Evolutionary conservation across 2,329 filamentous ascomycete genomes (phyloP), one percentile per base, ranked within the genome.

Genomic region (Colletotrichum siamense): DNA sequence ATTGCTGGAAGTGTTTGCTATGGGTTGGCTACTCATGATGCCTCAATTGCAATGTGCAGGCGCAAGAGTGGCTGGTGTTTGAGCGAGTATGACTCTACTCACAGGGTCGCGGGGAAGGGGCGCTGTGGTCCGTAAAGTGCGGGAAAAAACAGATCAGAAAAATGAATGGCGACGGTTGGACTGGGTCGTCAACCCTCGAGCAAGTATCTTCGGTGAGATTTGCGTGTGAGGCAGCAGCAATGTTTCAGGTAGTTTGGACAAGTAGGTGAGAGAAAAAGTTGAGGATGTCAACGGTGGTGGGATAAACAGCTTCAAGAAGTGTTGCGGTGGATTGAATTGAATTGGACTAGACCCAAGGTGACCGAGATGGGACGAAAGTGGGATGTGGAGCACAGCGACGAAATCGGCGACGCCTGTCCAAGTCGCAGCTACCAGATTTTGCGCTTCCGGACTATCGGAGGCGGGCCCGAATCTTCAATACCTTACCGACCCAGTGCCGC

Each of bases 1-100:
- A 78, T 88, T 87, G 63, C 81, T 80, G 71, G 83, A 81, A 65
- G 82, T 80, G 79, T 87, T 87, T 79, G 77, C 77, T 61, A 77
- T 30, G 62, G 68, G 44, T 70, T 75, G 77, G 49, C 44, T 68
- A 55, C 71, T 71, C 78, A 79, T 79, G 62, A 64, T 61, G 55
- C 36, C 39, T 64, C 49, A 69, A 65, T 76, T 59, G 59, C 34
- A 59, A 36, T 69, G 34, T 55, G 28, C 49, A 57, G 39, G 28
- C n/a, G 49, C 55, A 26, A 64, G 36, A 44, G 39, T 57, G 63
- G 57, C 34, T 73, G 26, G 22, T 36, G 30, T 69, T 26, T 52
- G 65, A 59, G 55, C 49, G 69, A 75, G 34, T 72, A 28, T 75
- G 73, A 73, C 63, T 76, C 73, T 68, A 34, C 39, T 61, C 22